Evolutionary conservation across 2,329 filamentous ascomycete genomes (phyloP).

Genomic region (Hymenoscyphus linearis): DNA sequence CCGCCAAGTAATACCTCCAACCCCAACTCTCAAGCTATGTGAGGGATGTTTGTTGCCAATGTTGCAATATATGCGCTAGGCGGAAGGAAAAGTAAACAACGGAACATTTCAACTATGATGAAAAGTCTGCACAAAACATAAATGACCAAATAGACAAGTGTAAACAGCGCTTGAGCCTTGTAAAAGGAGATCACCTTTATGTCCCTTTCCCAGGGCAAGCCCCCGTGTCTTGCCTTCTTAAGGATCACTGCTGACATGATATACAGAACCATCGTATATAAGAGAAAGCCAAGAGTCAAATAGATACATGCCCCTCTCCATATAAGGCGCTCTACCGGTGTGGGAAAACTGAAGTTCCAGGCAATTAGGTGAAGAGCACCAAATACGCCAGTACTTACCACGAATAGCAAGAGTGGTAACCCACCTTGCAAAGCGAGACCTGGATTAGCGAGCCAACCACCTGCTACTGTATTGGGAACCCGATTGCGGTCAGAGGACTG

Average conservation of each 20-base stretch:
- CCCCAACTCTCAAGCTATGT: not conserved
- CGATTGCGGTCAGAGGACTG: not conserved
- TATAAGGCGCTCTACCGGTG: constrained; percentile 2
- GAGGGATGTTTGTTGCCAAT: not conserved
- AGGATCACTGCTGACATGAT: too few species aligned
- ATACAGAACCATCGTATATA: too few species aligned
- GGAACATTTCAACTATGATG: not conserved
- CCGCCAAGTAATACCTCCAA: not conserved
- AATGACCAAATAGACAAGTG: not conserved
- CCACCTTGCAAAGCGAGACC: too few species aligned
- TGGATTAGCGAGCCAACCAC: not conserved
- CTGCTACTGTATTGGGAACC: not conserved
- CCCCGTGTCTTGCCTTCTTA: too few species aligned
- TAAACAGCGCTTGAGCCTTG: too few species aligned
- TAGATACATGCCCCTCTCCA: not conserved
- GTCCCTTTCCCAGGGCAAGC: too few species aligned
- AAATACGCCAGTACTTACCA: constrained; percentile 7
- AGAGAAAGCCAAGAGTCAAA: not conserved
- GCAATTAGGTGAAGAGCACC: constrained; percentile 15
- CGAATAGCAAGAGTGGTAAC: not conserved
- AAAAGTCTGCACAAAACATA: not conserved
- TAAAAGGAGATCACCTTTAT: too few species aligned
- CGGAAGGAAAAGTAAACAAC: not conserved
- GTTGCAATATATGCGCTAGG: not conserved
- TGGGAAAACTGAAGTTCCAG: constrained; percentile 19